Base-by-base conservation (phyloP, 306 rosid genomes). In the Canavalia ensiformis region DNA sequence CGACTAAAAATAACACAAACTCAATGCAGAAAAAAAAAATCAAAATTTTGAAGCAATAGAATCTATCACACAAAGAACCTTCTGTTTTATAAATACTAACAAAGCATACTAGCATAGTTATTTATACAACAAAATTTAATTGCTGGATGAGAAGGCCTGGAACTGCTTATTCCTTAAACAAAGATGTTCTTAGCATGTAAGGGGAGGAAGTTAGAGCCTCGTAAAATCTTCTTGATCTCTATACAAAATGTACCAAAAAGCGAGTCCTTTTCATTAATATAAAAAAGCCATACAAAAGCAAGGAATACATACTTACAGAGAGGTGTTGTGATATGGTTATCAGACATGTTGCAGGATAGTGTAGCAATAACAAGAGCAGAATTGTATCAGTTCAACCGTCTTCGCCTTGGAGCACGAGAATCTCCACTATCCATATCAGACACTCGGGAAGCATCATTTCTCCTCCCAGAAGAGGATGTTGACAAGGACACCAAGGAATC, bases 401-500 rank as follows among this genome's bases (percentile, higher is more conserved):
- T 86, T 80, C 97, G 82, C 66, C 90, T 83, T 3, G 85, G 92
- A 42, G 90, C 85, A 45, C 88, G 88, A 75, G 92, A 90, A 74
- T 92, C 94, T 74, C 91, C 94, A 44, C 85, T 90, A 70, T 92
- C 91, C 25, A 87, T 83, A 76, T 92, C 94, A 41, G 90, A 87
- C 68, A 75, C 83, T 72, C 92, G 86, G 33, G 90, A 75, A 34
- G 87, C 56, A 37, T 88, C 89, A 42, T 67, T 87, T 79, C 92
- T 92, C 77, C 89, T 87, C 62, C 91, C 85, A 8, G 92, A 90
- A 55, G 97, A 88, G 33, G 97, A 90, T 6, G 93, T 87, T 56
- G 93, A 91, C 76, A 85, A 78, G 31, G 94, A 88, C 33, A 92
- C 91, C 77, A 74, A 70, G 68, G 97, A 88, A 79, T 92, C 92